These are phyloP conservation scores for Solanum etuberosum DNA, from an alignment of 257 asterid species.

Conservation along the genomic window DNA sequence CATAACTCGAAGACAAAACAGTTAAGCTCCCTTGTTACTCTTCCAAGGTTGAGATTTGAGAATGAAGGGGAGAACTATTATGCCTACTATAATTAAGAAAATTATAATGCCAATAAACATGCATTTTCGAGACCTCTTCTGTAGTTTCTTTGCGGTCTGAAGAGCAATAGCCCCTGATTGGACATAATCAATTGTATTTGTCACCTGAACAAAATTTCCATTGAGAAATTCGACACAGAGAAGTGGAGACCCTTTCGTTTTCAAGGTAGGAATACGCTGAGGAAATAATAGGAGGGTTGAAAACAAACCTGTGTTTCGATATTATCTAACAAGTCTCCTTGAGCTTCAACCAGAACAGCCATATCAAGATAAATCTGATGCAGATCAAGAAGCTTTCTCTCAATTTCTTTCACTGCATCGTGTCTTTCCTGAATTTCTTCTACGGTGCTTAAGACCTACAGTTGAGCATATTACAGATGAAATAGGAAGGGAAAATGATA, in stretches of 20 bases:
- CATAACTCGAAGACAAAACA: not conserved
- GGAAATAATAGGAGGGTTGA: not conserved
- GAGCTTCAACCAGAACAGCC: constrained; percentile 82
- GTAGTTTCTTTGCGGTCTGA: constrained; percentile 50
- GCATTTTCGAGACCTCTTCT: constrained; percentile 58
- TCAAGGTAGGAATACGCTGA: not conserved
- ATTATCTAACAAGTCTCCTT: constrained; percentile 77
- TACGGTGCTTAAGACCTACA: constrained; percentile 51
- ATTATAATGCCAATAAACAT: constrained; percentile 45
- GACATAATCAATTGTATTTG: constrained; percentile 60
- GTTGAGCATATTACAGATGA: not conserved
- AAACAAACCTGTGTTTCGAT: constrained; percentile 68
- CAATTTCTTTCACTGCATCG: constrained; percentile 75
- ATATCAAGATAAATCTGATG: constrained; percentile 85
- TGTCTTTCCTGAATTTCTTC: constrained; percentile 96
- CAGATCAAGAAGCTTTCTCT: constrained; percentile 73
- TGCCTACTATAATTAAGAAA: constrained; percentile 30
- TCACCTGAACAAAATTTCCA: constrained; percentile 37
- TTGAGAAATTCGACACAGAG: constrained; percentile 6
- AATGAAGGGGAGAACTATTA: constrained; percentile 15
- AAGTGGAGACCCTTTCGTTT: not conserved
- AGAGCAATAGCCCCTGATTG: constrained; percentile 55
- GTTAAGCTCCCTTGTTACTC: constrained; percentile 33
- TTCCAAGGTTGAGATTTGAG: constrained; percentile 40
- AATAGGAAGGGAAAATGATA: not conserved